A percentile compares a stretch with the other conserved stretches of the same genome.
These are phyloP conservation scores for Alternaria novae-zelandiae DNA, from an alignment of 2,329 filamentous ascomycete species.

Conservation along the genomic window DNA sequence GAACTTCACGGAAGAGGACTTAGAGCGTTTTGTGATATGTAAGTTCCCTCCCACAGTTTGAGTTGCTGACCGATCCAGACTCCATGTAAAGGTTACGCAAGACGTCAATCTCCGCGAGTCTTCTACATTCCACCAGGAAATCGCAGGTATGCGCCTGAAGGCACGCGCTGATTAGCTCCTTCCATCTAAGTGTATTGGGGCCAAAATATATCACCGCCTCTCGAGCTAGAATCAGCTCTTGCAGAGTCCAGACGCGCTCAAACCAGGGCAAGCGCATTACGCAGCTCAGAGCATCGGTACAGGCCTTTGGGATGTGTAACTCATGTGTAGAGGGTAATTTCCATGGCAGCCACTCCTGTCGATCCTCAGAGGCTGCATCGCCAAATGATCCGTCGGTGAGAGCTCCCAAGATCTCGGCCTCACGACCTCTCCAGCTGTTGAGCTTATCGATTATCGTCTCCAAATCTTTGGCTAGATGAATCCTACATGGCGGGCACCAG, in stretches of 20 bases:
- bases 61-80: neutral
- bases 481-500: neutral
- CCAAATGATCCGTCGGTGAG: neutral
- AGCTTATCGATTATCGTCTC: neutral
- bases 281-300: neutral
- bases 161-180: neutral
- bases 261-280: neutral
- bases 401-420: neutral
- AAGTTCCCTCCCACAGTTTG: neutral
- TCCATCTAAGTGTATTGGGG: neutral
- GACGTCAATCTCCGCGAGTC: neutral
- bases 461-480: neutral
- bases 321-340: neutral
- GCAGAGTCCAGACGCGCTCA: neutral
- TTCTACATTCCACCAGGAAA: neutral
- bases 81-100: neutral
- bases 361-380: neutral
- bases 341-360: neutral
- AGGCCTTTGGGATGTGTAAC: neutral
- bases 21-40: neutral
- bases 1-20: neutral
- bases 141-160: neutral
- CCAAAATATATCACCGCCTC: neutral
- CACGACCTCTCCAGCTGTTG: neutral
- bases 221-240: neutral